Conservation (phyloP, 495 filamentous ascomycete genomes). For the Letharia columbiana region DNA sequence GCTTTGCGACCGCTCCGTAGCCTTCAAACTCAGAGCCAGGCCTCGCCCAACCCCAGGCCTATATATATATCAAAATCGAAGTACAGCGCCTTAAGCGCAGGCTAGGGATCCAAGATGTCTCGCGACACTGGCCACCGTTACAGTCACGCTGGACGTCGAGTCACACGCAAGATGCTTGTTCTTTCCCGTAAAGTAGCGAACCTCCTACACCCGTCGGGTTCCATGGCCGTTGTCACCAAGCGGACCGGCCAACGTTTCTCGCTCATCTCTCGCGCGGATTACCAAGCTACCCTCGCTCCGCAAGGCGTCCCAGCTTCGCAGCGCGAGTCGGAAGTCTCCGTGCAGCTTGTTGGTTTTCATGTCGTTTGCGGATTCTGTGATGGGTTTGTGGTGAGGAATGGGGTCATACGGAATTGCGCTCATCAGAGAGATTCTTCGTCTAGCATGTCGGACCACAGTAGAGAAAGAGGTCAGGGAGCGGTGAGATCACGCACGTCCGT, state of each 20-base stretch:
- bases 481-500: neutral
- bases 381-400: neutral
- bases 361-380: neutral
- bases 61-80: neutral
- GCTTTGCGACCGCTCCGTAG: neutral
- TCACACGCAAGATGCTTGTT: neutral
- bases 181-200: neutral
- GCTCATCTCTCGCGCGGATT: neutral
- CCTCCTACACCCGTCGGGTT: neutral
- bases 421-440: neutral
- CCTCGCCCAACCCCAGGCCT: neutral
- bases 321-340: neutral
- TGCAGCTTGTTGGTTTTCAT: neutral
- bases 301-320: neutral
- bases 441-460: neutral
- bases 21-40: too few relatives aligned
- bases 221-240: neutral
- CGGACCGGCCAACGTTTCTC: neutral
- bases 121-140: neutral
- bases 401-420: neutral
- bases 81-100: neutral
- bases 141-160: neutral
- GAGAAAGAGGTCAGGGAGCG: neutral
- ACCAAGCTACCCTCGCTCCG: neutral
- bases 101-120: neutral